Conservation (phyloP, 306 rosid species). For the Rosa persica region DNA sequence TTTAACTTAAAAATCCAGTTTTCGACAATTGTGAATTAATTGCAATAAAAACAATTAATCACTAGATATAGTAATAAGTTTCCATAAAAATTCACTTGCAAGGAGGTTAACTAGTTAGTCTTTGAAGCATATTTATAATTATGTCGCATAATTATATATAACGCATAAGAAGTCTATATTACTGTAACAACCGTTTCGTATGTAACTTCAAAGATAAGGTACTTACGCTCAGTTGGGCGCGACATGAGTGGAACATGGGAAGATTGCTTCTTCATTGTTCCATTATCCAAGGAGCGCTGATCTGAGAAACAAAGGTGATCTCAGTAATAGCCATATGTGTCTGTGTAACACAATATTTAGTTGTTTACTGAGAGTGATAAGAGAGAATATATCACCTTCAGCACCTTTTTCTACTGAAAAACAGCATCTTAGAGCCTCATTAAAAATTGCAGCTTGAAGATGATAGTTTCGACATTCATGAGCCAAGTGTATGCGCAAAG, state of each 20-base stretch:
- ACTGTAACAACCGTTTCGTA: conserved; percentile 10
- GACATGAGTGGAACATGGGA: conserved; percentile 64
- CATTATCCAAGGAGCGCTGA: conserved; percentile 33
- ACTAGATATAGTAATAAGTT: not conserved
- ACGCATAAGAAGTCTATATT: conserved; percentile 6
- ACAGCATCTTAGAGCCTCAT: conserved; percentile 68
- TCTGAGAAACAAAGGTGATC: conserved; percentile 44
- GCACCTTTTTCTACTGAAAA: conserved; percentile 55
- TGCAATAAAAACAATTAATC: not conserved
- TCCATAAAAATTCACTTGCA: not conserved
- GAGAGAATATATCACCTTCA: conserved; percentile 23
- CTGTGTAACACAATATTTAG: conserved; percentile 4
- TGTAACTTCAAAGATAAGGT: not conserved
- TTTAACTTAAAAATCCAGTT: not conserved
- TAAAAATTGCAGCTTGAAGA: conserved; percentile 78
- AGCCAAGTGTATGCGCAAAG: conserved; percentile 54
- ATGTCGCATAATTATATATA: not conserved
- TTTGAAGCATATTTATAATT: not conserved
- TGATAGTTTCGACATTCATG: conserved; percentile 63
- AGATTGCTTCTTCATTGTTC: conserved; percentile 57
- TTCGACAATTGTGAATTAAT: not conserved
- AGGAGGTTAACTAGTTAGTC: not conserved
- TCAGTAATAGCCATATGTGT: conserved; percentile 11
- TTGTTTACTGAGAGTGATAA: not conserved
- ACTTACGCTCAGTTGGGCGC: conserved; percentile 95